Evolutionary conservation across 2,329 filamentous ascomycete species (phyloP), one percentile per base, ranked within the genome.

Genomic region (Dothistroma septosporum): DNA sequence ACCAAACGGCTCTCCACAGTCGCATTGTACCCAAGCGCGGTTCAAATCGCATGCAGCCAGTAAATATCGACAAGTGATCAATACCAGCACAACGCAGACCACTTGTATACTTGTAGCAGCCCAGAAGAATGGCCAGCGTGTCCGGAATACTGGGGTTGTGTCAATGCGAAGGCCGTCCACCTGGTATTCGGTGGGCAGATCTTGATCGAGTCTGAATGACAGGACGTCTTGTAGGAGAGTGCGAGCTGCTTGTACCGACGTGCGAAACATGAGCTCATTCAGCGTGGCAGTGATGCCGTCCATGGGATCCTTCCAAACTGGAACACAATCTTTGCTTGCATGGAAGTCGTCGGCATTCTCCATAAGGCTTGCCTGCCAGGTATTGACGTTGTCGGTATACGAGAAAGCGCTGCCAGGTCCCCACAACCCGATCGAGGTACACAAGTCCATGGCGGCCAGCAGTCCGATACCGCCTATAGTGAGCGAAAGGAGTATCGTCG

Each of bases 201-300:
- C 54, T 6, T n/a, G 16, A 21, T 61, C 54, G 22, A 57, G 57
- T 8, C 33, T 22, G 7, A 33, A 21, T n/a, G 35, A 24, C 2
- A 57, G 47, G 16, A 53, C 48, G 4, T 19, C 4, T 21, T 35
- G 35, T 10, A 11, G n/a, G 1, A 61, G 22, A 19, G 48, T 21
- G 41, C 10, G 16, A 1, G 54, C 49, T 6, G 54, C 59, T n/a
- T 57, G 35, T 4, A 61, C 59, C 14, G 59, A 41, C 14, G 54
- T 61, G 7, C 54, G 32, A 24, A 61, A 61, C 28, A 57, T 35
- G n/a, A 57, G 24, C n/a, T 57, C 37, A 28, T 61, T 61, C 54
- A 61, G 31, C 10, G 41, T 54, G 7, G 54, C 35, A 6, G 24
- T 22, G 11, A 61, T 32, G 11, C 53, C 49, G 19, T 48, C 33